These are phyloP conservation scores for Candida patagonica DNA, from an alignment of 805 yeast species.

Conservation along the genomic window DNA sequence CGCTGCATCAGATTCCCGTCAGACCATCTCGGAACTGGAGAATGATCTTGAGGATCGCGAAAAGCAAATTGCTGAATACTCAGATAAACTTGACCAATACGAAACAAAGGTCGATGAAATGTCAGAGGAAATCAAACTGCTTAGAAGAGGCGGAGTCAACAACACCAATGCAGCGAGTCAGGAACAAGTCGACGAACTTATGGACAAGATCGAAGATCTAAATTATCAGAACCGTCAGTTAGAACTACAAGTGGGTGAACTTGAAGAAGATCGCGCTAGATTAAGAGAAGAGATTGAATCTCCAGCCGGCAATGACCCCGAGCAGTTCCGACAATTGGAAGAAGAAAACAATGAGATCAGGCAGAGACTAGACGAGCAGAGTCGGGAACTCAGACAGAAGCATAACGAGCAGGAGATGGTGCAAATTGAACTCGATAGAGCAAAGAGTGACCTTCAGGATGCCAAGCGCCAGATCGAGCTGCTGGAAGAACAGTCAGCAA, in stretches of 20 bases:
- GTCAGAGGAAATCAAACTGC: conserved; percentile 1
- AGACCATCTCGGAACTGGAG: conserved; percentile 34
- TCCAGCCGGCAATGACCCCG: background rate
- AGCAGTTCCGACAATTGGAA: conserved; percentile 1
- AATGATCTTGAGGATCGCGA: conserved; percentile 9
- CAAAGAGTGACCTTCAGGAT: background rate
- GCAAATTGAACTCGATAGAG: background rate
- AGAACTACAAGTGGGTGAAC: conserved; percentile 19
- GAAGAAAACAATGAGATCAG: conserved; percentile 1
- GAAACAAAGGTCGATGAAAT: conserved; percentile 8
- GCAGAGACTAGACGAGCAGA: background rate
- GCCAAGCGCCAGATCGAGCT: background rate
- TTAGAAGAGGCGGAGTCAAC: conserved; percentile 16
- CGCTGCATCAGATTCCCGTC: conserved; percentile 30
- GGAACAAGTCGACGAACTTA: conserved; percentile 6
- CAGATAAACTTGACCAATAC: conserved; percentile 4
- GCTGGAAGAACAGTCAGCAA: background rate
- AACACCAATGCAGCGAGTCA: background rate
- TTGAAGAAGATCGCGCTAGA: conserved; percentile 15
- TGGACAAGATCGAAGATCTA: conserved; percentile 19
- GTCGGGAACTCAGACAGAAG: background rate
- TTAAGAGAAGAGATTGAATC: background rate
- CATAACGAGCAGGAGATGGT: background rate
- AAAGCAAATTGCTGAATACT: conserved; percentile 2
- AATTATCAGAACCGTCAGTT: conserved; percentile 16